phyloP scores from a whole-genome alignment of 768 basidiomycete genomes.

The Tylopilus rubrobrunneus region DNA sequence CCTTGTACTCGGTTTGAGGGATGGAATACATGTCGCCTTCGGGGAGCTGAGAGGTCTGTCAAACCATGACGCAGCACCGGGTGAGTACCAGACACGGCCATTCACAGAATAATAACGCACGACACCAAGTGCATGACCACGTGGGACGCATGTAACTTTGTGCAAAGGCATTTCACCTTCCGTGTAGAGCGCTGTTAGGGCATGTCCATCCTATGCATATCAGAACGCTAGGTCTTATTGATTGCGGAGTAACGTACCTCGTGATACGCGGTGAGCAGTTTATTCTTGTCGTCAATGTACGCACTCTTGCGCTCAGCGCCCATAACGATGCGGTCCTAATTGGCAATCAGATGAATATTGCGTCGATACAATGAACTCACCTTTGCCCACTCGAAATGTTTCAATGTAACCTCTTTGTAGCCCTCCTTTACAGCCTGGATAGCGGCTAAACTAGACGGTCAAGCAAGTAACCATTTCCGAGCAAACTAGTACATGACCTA shows the following conservation, averaged over 20 bases:
- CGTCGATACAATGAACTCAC: constrained; percentile 34
- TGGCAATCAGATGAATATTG: neutral
- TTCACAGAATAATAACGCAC: constrained; percentile 41
- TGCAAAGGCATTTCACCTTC: constrained; percentile 95
- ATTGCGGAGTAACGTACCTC: constrained; percentile 51
- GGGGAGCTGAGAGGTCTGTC: constrained; percentile 72
- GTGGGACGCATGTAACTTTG: constrained; percentile 96
- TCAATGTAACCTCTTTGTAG: constrained; percentile 62
- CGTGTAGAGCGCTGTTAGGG: constrained; percentile 91
- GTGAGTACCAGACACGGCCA: constrained; percentile 9
- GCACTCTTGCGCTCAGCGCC: constrained; percentile 91
- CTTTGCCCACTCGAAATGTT: constrained; percentile 98
- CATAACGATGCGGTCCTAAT: constrained; percentile 90
- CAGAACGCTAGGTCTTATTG: neutral
- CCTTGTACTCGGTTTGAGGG: constrained; percentile 69
- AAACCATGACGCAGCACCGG: neutral
- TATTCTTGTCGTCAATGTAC: constrained; percentile 82
- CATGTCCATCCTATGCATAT: constrained; percentile 73
- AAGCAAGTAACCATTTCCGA: neutral
- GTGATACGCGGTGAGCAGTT: constrained; percentile 92
- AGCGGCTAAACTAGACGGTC: constrained; percentile 66
- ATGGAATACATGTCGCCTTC: constrained; percentile 73
- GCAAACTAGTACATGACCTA: constrained; percentile 35
- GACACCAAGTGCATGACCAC: constrained; percentile 88
- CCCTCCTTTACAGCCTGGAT: constrained; percentile 90